A percentile compares a stretch with the other conserved stretches of the same genome.
Conservation (phyloP, 805 yeast species). For the Starmerella khaoyaiensis region DNA sequence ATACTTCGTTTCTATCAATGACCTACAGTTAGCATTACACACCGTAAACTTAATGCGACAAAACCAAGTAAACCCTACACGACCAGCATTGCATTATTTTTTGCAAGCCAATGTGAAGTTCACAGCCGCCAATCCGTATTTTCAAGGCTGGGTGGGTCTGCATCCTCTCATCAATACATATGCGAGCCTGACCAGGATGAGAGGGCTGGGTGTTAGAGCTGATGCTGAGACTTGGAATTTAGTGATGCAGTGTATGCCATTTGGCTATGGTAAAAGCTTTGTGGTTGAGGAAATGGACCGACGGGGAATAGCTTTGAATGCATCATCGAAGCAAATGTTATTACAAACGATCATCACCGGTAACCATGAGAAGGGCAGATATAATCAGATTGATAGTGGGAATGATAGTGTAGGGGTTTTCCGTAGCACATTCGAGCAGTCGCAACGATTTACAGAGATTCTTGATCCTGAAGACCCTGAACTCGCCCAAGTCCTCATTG, state of each 20-base stretch:
- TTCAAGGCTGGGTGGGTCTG: constrained; percentile 4
- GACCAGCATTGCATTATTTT: constrained; percentile 12
- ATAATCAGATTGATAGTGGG: neutral
- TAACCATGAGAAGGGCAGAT: constrained; percentile 1
- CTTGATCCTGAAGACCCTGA: constrained; percentile 8
- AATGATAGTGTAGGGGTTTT: neutral
- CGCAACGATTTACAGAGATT: neutral
- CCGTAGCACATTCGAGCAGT: neutral
- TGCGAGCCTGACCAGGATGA: constrained; percentile 6
- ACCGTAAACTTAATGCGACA: constrained; percentile 7
- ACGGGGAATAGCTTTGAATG: constrained; percentile 12
- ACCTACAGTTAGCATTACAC: constrained; percentile 12
- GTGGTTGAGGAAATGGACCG: constrained; percentile 20
- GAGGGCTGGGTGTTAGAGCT: constrained; percentile 7
- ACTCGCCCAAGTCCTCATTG: constrained; percentile 6
- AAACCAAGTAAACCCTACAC: constrained; percentile 2
- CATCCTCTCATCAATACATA: constrained; percentile 16
- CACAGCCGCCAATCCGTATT: constrained; percentile 12
- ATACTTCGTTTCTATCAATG: constrained; percentile 8
- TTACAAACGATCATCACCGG: constrained; percentile 4
- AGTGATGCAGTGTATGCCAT: constrained; percentile 18
- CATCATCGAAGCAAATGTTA: constrained; percentile 8
- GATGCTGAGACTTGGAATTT: constrained; percentile 18
- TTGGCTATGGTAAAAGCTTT: constrained; percentile 21
- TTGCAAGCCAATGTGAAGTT: constrained; percentile 11